phyloP scores from a whole-genome alignment of 2,329 filamentous ascomycete genomes.

The Beauveria caledonica region DNA sequence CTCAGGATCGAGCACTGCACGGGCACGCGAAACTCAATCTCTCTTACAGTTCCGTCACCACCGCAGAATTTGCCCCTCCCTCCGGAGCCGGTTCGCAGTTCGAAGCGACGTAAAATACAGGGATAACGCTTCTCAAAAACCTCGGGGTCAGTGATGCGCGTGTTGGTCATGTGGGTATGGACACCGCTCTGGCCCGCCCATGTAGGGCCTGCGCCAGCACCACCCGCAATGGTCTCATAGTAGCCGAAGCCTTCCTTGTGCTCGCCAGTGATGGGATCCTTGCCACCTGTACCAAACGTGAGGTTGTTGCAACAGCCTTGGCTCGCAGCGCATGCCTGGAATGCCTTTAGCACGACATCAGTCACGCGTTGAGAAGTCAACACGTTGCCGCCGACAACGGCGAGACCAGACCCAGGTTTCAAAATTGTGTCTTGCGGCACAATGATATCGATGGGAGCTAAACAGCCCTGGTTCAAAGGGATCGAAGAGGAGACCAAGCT shows the following conservation, averaged over 20 bases:
- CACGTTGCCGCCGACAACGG: slow-evolving; percentile 77
- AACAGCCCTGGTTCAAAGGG: slow-evolving; percentile 78
- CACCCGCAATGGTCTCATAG: slow-evolving; percentile 79
- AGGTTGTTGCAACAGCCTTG: slow-evolving; percentile 82
- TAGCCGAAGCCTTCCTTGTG: slow-evolving; percentile 61
- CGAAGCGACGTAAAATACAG: slow-evolving; percentile 57
- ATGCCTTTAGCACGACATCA: slow-evolving; percentile 74
- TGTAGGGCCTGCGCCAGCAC: slow-evolving; percentile 61
- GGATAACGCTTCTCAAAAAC: slow-evolving; percentile 72
- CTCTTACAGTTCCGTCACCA: slow-evolving; percentile 69
- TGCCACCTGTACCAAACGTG: slow-evolving; percentile 74
- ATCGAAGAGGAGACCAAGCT: slow-evolving; percentile 76
- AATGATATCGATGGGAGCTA: slow-evolving; percentile 65
- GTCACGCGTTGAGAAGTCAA: slow-evolving; percentile 74
- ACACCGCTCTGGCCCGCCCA: slow-evolving; percentile 71
- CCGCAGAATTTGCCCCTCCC: slow-evolving; percentile 59
- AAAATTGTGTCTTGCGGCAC: slow-evolving; percentile 69
- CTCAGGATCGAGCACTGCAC: slow-evolving; percentile 73
- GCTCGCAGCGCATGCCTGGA: slow-evolving; percentile 67
- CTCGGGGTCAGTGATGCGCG: slow-evolving; percentile 72
- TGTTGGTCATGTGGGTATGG: slow-evolving; percentile 85
- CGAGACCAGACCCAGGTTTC: slow-evolving; percentile 65
- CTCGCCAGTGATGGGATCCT: slow-evolving; percentile 47
- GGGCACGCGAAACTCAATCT: slow-evolving; percentile 73
- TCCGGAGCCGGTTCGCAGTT: slow-evolving; percentile 52